Conservation (phyloP, 768 basidiomycete genomes). For the Pulveroboletus sp. region DNA sequence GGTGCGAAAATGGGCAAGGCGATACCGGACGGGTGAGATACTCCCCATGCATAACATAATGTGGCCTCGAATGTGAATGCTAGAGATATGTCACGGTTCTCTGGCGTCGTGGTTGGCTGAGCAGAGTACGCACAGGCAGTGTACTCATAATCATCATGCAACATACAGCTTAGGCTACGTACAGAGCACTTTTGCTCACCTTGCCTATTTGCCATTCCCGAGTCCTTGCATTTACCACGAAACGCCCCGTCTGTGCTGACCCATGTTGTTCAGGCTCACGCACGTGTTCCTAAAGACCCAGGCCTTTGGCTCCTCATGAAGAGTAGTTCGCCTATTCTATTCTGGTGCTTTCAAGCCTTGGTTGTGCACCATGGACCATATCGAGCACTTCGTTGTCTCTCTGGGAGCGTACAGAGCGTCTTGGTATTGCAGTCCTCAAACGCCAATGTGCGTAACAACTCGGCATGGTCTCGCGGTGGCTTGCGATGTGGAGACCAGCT, state of each 20-base stretch:
- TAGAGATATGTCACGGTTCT: constrained; percentile 54
- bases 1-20: constrained; percentile 41
- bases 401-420: constrained; percentile 13
- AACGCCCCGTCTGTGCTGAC: constrained; percentile 18
- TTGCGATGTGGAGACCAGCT: constrained; percentile 23
- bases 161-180: constrained; percentile 29
- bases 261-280: constrained; percentile 33
- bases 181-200: constrained; percentile 30
- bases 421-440: constrained; percentile 45
- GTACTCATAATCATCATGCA: constrained; percentile 2
- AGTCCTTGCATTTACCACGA: constrained; percentile 5
- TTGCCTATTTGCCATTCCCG: constrained; percentile 31
- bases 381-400: constrained; percentile 18
- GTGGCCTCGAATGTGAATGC: constrained; percentile 15
- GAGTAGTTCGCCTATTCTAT: constrained; percentile 30
- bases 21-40: constrained; percentile 48
- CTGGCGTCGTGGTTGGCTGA: constrained; percentile 31
- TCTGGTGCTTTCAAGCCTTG: constrained; percentile 52
- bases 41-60: constrained; percentile 16
- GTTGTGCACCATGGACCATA: constrained; percentile 55
- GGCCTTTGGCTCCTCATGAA: constrained; percentile 42
- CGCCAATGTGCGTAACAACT: constrained; percentile 51
- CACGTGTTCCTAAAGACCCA: constrained; percentile 39
- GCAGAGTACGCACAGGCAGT: constrained; percentile 38
- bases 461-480: constrained; percentile 48